Evolutionary conservation across 345 rosid species (phyloP).

Genomic region (Erodium maritimum): DNA sequence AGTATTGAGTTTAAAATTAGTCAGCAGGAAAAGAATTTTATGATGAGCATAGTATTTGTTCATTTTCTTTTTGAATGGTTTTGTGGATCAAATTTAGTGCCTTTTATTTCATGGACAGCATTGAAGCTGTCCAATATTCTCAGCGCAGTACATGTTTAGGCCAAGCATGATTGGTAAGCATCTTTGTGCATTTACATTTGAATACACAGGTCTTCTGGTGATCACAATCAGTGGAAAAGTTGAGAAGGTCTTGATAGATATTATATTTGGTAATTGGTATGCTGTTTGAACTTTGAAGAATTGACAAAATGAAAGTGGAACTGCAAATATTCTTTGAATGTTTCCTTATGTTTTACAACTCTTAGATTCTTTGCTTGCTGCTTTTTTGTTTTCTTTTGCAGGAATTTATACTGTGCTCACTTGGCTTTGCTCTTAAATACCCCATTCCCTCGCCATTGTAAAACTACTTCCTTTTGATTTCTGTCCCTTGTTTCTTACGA

Average conservation of each 20-base stretch:
- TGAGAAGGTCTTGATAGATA: conserved; percentile 1
- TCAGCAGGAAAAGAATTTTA: background rate
- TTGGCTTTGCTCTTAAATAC: conserved; percentile 7
- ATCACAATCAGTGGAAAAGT: background rate
- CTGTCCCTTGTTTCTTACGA: too few relatives aligned
- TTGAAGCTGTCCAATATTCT: conserved; percentile 16
- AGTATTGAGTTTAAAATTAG: background rate
- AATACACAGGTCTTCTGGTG: background rate
- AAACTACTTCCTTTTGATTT: background rate
- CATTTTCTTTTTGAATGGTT: background rate
- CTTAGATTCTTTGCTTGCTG: conserved; percentile 9
- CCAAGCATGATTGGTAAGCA: too few relatives aligned
- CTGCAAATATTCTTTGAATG: background rate
- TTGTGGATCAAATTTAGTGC: conserved; percentile 5
- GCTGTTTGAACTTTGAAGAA: background rate
- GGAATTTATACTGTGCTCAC: conserved; percentile 40
- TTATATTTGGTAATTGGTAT: conserved; percentile 2
- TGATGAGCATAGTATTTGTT: conserved; percentile 1
- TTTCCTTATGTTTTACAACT: background rate
- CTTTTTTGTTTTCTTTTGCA: conserved; percentile 6
- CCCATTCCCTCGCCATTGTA: background rate
- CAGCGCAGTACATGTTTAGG: background rate
- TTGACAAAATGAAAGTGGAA: background rate
- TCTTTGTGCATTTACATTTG: background rate
- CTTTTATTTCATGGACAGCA: conserved; percentile 4